Evolutionary conservation across 2,329 filamentous ascomycete species (phyloP).

Genomic region (Colletotrichum cereale): DNA sequence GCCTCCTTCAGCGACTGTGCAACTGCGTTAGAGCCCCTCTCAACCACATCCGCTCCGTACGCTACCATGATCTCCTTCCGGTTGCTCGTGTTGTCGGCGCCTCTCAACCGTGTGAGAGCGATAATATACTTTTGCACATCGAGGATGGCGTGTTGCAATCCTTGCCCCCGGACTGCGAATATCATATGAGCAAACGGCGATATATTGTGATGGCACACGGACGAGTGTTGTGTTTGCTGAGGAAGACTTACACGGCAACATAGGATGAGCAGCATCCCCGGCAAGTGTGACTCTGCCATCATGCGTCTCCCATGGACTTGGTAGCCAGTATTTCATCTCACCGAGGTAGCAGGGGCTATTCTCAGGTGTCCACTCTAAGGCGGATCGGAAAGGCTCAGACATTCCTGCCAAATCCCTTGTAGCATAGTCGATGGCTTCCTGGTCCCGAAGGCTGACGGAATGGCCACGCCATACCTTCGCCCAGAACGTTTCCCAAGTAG

Average conservation of each 20-base stretch:
- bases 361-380: conserved; percentile 52
- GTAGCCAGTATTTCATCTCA: conserved; percentile 54
- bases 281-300: conserved; percentile 52
- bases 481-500: conserved; percentile 52
- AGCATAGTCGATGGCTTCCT: conserved; percentile 51
- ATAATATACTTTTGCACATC: conserved; percentile 55
- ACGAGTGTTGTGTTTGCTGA: neutral
- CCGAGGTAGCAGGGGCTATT: conserved; percentile 48
- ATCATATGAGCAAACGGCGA: neutral
- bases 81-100: conserved; percentile 26
- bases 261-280: conserved; percentile 58
- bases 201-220: neutral
- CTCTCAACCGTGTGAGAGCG: conserved; percentile 45
- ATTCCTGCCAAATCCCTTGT: conserved; percentile 45
- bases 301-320: conserved; percentile 49
- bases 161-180: conserved; percentile 56
- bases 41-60: conserved; percentile 50
- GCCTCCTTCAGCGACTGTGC: conserved; percentile 51
- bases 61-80: conserved; percentile 43
- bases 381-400: conserved; percentile 49
- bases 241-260: conserved; percentile 53
- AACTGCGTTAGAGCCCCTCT: conserved; percentile 51
- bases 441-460: conserved; percentile 47
- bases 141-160: conserved; percentile 57
- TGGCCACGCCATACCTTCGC: conserved; percentile 51